Percentiles rank a stretch among this genome's conserved stretches.
Evolutionary conservation across 202 grass and related monocot species (phyloP).

Genomic region (Zoysia matrella): DNA sequence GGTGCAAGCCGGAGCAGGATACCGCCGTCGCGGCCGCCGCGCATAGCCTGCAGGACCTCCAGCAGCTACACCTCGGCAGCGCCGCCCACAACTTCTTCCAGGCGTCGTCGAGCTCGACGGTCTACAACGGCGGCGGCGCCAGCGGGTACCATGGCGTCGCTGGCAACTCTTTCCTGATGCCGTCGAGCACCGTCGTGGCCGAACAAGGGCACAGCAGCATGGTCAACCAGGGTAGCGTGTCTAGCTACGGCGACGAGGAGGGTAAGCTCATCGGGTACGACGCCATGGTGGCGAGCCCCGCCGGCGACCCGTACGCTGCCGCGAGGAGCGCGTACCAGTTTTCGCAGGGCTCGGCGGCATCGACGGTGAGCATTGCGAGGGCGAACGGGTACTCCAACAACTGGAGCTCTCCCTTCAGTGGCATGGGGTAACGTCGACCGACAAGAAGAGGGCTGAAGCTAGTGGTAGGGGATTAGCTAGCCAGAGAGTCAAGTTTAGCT

Average conservation of each 20-base stretch:
- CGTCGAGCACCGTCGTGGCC: slow-evolving; percentile 44
- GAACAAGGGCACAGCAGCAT: slow-evolving; percentile 66
- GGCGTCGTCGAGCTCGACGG: slow-evolving; percentile 50
- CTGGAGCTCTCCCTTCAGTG: slow-evolving; percentile 77
- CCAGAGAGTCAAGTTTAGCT: slow-evolving; percentile 46
- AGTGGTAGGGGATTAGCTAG: slow-evolving; percentile 49
- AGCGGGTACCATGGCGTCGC: slow-evolving; percentile 52
- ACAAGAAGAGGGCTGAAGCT: slow-evolving; percentile 11
- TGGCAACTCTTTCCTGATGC: slow-evolving; percentile 49
- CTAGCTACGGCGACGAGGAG: slow-evolving; percentile 55
- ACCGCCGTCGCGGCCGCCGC: slow-evolving; percentile 39
- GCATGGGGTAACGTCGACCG: slow-evolving; percentile 55
- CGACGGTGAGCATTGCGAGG: slow-evolving; percentile 61
- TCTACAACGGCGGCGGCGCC: slow-evolving; percentile 46
- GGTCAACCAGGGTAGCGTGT: slow-evolving; percentile 60
- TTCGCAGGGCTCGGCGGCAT: slow-evolving; percentile 58
- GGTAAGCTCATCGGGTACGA: slow-evolving; percentile 58
- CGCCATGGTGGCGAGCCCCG: slow-evolving; percentile 39
- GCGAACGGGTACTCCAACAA: slow-evolving; percentile 63
- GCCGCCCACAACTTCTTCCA: slow-evolving; percentile 74
- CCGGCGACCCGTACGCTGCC: slow-evolving; percentile 43
- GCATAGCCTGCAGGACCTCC: slow-evolving; percentile 61
- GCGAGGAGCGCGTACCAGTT: slow-evolving; percentile 73
- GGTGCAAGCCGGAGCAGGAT: slow-evolving; percentile 91
- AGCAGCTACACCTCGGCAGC: slow-evolving; percentile 69